Base-by-base conservation (phyloP, 306 rosid genomes). In the Herpetospermum pedunculosum region DNA sequence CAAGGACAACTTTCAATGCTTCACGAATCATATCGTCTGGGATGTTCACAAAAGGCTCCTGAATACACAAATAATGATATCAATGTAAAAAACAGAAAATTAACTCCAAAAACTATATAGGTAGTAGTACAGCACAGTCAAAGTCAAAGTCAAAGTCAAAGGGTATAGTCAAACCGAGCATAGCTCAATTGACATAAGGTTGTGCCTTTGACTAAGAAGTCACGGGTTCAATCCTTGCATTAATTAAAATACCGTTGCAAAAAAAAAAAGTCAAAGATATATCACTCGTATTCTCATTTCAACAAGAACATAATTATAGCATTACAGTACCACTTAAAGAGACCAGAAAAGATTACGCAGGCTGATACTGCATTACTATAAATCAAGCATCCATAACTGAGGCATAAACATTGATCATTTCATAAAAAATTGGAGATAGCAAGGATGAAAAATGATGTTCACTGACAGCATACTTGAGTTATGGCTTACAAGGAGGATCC, bases 31-130 rank as follows among this genome's bases (percentile, higher is more conserved):
- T 88, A 68, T 89, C 90, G 69, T 95, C 96, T 2, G 99, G 99
- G 69, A 95, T 95, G 84, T 87, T 91, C 64, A 91, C 96, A 75
- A 91, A 95, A 74, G 99, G 97, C 77, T 95, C 99, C 99, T 95
- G 86, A 16, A 88, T 52, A 25, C 54, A 85, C 69, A 77, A 62
- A 40, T 54, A 75, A 64, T 30, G 0, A 19, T 18, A n/a, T 62
- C 65, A 78, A 41, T n/a, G 15, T n/a, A 1, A 18, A 12, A 19
- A 19, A 47, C 13, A 71, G 73, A 4, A 67, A 13, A 40, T 0
- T 38, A 64, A 40, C 49, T 38, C 49, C 7, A 41, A 41, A 21
- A 2, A 43, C 21, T 5, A 25, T 40, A 11, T 8, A 10, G 16
- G n/a, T 28, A 11, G 10, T 53, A 6, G n/a, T n/a, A n/a, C n/a